Conservation (phyloP, 805 yeast genomes). For the Ogataea philodendri region DNA sequence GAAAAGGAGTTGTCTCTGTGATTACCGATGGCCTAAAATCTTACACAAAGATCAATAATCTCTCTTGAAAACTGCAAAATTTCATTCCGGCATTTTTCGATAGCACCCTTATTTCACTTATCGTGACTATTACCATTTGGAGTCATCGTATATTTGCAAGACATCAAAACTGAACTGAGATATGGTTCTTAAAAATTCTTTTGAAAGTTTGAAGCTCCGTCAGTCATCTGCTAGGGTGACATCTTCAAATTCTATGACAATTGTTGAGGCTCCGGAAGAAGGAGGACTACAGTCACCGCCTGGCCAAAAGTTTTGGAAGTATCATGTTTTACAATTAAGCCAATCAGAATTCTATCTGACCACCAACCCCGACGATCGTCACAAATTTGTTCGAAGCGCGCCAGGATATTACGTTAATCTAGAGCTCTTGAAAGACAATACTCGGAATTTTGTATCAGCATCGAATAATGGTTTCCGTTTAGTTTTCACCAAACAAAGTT, state of each 20-base stretch:
- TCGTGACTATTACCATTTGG: too few species aligned
- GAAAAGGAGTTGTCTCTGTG: too few species aligned
- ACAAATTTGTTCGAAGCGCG: conserved; percentile 55
- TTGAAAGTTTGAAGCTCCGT: conserved; percentile 3
- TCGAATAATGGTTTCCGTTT: conserved; percentile 34
- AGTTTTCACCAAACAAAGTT: conserved; percentile 30
- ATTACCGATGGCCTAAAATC: too few species aligned
- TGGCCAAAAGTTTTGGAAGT: conserved; percentile 52
- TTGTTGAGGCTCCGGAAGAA: conserved; percentile 2
- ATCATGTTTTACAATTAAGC: conserved; percentile 56
- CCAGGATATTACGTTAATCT: conserved; percentile 60
- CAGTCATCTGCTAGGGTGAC: conserved; percentile 3
- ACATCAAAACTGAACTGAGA: background rate
- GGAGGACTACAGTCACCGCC: conserved; percentile 3
- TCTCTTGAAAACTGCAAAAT: too few species aligned
- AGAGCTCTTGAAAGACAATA: conserved; percentile 19
- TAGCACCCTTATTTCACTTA: background rate
- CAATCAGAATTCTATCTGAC: conserved; percentile 54
- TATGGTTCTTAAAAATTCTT: conserved; percentile 4
- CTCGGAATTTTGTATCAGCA: conserved; percentile 9
- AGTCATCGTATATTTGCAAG: background rate
- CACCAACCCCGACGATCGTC: conserved; percentile 64
- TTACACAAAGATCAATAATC: too few species aligned
- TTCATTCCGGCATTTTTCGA: too few species aligned
- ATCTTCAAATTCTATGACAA: background rate